These are phyloP conservation scores for Wickerhamomyces xylosicus DNA, from an alignment of 805 yeast species.

Conservation along the genomic window DNA sequence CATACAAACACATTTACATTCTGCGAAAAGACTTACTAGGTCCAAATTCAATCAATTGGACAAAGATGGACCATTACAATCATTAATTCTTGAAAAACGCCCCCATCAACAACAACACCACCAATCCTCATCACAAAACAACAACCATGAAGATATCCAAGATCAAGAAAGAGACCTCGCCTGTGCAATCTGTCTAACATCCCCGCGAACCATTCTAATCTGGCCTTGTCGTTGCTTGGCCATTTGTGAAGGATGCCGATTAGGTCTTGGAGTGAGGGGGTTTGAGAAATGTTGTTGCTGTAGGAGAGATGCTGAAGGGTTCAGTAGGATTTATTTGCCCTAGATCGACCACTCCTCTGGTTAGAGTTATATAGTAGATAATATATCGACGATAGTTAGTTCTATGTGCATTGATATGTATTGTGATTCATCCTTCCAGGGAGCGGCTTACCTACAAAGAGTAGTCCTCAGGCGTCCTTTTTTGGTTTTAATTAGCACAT, in stretches of 20 bases:
- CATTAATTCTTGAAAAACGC: slow-evolving; percentile 20
- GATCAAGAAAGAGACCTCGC: slow-evolving; percentile 27
- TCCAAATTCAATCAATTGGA: slow-evolving; percentile 22
- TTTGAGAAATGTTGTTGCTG: slow-evolving; percentile 82
- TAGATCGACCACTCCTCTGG: no score
- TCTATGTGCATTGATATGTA: no score
- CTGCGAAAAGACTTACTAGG: slow-evolving; percentile 23
- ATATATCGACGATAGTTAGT: no score
- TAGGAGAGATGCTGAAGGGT: slow-evolving; percentile 57
- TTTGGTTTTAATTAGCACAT: no score
- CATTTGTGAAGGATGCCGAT: slow-evolving; percentile 75
- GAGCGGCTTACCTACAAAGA: no score
- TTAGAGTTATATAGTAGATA: no score
- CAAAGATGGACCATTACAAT: slow-evolving; percentile 20
- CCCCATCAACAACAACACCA: slow-evolving; percentile 5
- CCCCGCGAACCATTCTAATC: slow-evolving; percentile 63
- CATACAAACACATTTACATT: slow-evolving; percentile 12
- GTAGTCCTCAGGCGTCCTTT: no score
- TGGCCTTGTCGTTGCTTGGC: slow-evolving; percentile 95
- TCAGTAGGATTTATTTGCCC: slow-evolving; percentile 26
- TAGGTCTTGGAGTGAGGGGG: slow-evolving; percentile 60
- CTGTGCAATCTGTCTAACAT: slow-evolving; percentile 77
- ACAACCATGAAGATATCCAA: slow-evolving; percentile 7
- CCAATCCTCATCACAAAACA: no score
- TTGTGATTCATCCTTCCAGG: no score